These are phyloP conservation scores for Paralagenidium karlingii DNA, from an alignment of 352 stramenopile genomes.

Conservation along the genomic window DNA sequence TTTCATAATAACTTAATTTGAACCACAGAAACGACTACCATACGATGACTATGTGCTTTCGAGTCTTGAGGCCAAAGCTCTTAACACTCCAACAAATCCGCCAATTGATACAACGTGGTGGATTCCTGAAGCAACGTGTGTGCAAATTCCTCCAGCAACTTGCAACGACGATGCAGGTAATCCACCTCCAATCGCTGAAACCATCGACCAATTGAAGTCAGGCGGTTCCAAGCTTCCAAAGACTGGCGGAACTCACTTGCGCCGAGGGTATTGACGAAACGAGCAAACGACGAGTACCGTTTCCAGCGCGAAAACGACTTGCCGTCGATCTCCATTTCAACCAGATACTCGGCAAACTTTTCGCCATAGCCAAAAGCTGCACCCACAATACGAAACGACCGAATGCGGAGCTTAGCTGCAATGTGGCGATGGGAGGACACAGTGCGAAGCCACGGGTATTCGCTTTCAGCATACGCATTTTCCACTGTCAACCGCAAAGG, in stretches of 20 bases:
- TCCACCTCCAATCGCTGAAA: constrained; percentile 74
- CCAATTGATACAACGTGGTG: constrained; percentile 53
- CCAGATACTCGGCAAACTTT: constrained; percentile 73
- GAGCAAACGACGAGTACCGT: constrained; percentile 58
- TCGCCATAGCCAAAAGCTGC: no score
- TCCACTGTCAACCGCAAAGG: constrained; percentile 18
- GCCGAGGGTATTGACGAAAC: constrained; percentile 42
- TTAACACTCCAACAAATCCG: constrained; percentile 47
- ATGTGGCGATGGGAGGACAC: constrained; percentile 65
- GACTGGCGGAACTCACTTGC: constrained; percentile 38
- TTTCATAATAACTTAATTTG: no score
- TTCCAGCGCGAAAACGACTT: constrained; percentile 63
- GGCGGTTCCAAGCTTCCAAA: constrained; percentile 33
- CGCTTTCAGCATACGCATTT: constrained; percentile 39
- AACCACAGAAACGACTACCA: no score
- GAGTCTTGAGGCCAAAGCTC: no score
- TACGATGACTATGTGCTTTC: no score
- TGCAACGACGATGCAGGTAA: constrained; percentile 73
- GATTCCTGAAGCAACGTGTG: constrained; percentile 64
- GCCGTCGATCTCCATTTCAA: constrained; percentile 64
- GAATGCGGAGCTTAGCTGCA: constrained; percentile 66
- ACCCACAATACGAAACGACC: constrained; percentile 75
- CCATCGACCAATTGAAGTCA: constrained; percentile 53
- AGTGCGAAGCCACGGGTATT: constrained; percentile 44
- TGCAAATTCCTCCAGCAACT: constrained; percentile 60